Base-by-base conservation (phyloP, 257 asterid genomes). In the Henckelia pumila region DNA sequence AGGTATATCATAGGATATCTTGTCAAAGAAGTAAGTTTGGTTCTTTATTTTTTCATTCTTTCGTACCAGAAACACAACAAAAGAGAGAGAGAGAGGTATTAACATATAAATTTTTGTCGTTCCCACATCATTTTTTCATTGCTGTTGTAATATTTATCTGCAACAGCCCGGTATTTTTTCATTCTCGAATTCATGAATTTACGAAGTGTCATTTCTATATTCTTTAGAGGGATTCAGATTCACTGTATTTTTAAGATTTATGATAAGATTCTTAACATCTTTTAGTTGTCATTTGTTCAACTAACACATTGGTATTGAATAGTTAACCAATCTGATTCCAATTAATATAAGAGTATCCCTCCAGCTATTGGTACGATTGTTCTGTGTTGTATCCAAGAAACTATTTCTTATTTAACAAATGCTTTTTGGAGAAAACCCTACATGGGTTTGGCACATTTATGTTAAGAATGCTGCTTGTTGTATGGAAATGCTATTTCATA, bases 141-240 rank as follows among this genome's bases (percentile, higher is more conserved):
- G 32, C 71, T 56, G 71, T 68, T 68, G 79, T 75, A 69, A 56
- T 63, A 44, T 58, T 26, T 68, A 64, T 44, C 61, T 25, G 22
- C 52, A 67, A 35, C 55, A 44, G 52, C 3, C 7, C 2, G 19
- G 2, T 44, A 14, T 13, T 13, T 14, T 44, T 40, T 40, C n/a
- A 44, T 44, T 14, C 52, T 44, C 2, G n/a, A 11, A 6, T 13
- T 19, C 52, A 52, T 44, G 19, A 44, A 44, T 44, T 13, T 44
- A 4, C 19, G n/a, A 13, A 14, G 52, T 4, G 19, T 13, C 52
- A 44, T 44, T 14, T 14, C 52, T 44, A 10, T 44, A 13, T 3
- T 44, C 52, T 44, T 44, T 44, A 4, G 6, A 44, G 14, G 52
- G n/a, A 19, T 2, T 11, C 0, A 16, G 3, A 1, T 10, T 37